A percentile compares a stretch with the other conserved stretches of the same genome.
Conservation (phyloP, 345 rosid species). For the Zanthoxylum bungeanum region DNA sequence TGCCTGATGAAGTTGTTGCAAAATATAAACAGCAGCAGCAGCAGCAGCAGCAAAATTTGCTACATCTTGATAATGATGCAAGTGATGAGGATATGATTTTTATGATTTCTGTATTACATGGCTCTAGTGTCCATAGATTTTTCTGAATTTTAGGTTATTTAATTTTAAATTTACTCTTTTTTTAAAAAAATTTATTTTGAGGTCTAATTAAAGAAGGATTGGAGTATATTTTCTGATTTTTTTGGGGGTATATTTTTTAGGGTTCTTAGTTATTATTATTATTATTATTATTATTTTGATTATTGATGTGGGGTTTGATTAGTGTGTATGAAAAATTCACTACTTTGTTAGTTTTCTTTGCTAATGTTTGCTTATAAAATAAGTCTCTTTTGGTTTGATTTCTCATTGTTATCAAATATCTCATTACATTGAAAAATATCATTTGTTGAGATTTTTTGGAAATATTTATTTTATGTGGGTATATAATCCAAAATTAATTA, state of each 20-base stretch:
- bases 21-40: conserved; percentile 22
- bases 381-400: background rate
- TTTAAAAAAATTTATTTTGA: background rate
- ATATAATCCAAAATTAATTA: background rate
- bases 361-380: background rate
- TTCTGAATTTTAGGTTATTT: background rate
- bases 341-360: background rate
- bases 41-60: conserved; percentile 14
- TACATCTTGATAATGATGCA: conserved; percentile 23
- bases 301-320: background rate
- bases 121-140: conserved; percentile 33
- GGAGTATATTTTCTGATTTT: background rate
- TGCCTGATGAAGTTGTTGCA: conserved; percentile 44
- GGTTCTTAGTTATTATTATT: too few species aligned
- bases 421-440: background rate
- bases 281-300: too few species aligned
- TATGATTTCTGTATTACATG: conserved; percentile 34
- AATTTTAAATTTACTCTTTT: background rate
- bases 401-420: background rate
- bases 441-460: background rate
- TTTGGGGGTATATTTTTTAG: too few species aligned
- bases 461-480: too few species aligned
- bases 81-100: conserved; percentile 43
- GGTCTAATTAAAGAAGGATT: background rate
- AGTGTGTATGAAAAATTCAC: background rate